Evolutionary conservation across 305 asterid species (phyloP).

Genomic region (Coffea humblotiana): DNA sequence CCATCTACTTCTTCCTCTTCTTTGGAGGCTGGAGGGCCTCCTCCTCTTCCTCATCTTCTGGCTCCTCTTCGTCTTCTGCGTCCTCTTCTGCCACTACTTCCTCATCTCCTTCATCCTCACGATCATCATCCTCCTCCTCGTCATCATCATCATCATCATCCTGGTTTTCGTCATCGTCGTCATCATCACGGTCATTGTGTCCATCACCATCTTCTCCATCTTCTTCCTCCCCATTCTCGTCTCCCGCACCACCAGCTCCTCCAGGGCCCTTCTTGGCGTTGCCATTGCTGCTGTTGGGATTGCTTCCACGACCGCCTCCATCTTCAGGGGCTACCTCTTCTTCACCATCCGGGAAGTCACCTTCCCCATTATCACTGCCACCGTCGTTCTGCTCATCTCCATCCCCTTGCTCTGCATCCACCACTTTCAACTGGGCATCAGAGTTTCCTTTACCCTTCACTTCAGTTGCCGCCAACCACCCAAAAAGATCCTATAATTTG

Average conservation of each 20-base stretch:
- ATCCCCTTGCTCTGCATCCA: slow-evolving; percentile 41
- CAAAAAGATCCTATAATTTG: not conserved
- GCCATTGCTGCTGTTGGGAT: slow-evolving; percentile 33
- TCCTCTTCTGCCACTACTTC: slow-evolving; percentile 45
- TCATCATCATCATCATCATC: slow-evolving; percentile 32
- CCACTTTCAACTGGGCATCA: slow-evolving; percentile 28
- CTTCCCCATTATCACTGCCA: slow-evolving; percentile 26
- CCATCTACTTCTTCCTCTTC: slow-evolving; percentile 68
- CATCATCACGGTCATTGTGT: slow-evolving; percentile 24
- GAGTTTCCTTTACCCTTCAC: slow-evolving; percentile 25
- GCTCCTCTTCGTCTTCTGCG: slow-evolving; percentile 41
- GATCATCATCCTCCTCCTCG: slow-evolving; percentile 14
- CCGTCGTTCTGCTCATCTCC: slow-evolving; percentile 25
- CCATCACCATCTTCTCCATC: slow-evolving; percentile 33
- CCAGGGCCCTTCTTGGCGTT: slow-evolving; percentile 36
- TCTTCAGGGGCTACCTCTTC: slow-evolving; percentile 39
- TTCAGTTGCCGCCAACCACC: slow-evolving; percentile 27
- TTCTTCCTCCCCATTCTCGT: slow-evolving; percentile 41
- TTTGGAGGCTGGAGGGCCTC: slow-evolving; percentile 68
- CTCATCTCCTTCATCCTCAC: slow-evolving; percentile 30
- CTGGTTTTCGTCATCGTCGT: slow-evolving; percentile 1
- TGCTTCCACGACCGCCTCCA: slow-evolving; percentile 41
- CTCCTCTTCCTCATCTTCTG: slow-evolving; percentile 46
- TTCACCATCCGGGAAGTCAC: slow-evolving; percentile 34
- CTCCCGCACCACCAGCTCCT: slow-evolving; percentile 29